Percentiles rank a stretch among this genome's conserved stretches.
These are phyloP conservation scores for Jasminum sambac DNA, from an alignment of 257 asterid genomes.

Conservation along the genomic window DNA sequence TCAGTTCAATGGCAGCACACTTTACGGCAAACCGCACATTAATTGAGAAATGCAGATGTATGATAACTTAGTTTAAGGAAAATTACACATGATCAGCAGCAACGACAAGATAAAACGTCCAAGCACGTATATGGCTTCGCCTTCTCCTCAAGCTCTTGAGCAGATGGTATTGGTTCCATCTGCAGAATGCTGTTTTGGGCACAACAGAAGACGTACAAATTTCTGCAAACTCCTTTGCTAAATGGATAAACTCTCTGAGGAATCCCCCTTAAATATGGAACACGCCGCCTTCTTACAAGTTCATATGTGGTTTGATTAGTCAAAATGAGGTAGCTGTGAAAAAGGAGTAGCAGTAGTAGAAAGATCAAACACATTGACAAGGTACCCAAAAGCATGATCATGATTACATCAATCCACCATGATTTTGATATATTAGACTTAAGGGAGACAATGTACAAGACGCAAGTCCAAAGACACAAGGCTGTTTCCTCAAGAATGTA, in stretches of 20 bases:
- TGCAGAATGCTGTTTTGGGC: slow-evolving; percentile 46
- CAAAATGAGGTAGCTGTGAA: slow-evolving; percentile 90
- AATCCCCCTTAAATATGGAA: slow-evolving; percentile 73
- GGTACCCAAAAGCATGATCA: slow-evolving; percentile 65
- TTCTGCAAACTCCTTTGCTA: slow-evolving; percentile 82
- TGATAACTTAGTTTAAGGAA: background rate
- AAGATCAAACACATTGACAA: slow-evolving; percentile 61
- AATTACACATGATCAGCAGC: slow-evolving; percentile 49
- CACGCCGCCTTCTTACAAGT: slow-evolving; percentile 86
- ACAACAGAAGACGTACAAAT: slow-evolving; percentile 69
- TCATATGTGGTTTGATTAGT: slow-evolving; percentile 96
- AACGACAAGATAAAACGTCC: slow-evolving; percentile 69
- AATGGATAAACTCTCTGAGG: slow-evolving; percentile 94
- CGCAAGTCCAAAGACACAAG: slow-evolving; percentile 82
- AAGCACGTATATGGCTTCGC: slow-evolving; percentile 73
- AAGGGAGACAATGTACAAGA: slow-evolving; percentile 68
- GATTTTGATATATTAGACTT: slow-evolving; percentile 66
- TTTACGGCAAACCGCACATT: background rate
- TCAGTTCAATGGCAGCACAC: background rate
- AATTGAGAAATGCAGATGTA: background rate
- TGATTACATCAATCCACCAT: slow-evolving; percentile 80
- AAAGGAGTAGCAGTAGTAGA: slow-evolving; percentile 80
- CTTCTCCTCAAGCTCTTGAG: slow-evolving; percentile 67
- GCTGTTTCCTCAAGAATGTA: slow-evolving; percentile 86
- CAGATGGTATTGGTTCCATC: slow-evolving; percentile 70